A percentile compares a stretch with the other conserved stretches of the same genome.
phyloP scores from a whole-genome alignment of 306 rosid genomes.

The Begonia masoniana region DNA sequence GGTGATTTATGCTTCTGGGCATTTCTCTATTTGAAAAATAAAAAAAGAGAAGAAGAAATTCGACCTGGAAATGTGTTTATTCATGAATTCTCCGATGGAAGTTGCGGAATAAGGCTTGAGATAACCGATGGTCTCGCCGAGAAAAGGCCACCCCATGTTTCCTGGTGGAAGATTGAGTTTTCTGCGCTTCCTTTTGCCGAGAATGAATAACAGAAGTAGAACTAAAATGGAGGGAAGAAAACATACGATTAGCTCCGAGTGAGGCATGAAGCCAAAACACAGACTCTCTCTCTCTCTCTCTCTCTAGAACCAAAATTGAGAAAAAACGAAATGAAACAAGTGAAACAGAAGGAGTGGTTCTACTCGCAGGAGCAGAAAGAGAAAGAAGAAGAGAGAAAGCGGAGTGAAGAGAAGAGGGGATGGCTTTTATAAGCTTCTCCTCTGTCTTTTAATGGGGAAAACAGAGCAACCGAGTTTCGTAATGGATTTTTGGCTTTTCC shows the following conservation, averaged over 20 bases:
- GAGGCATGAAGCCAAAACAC: slow-evolving; percentile 27
- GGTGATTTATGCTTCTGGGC: neutral
- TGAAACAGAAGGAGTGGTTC: neutral
- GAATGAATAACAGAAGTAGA: slow-evolving; percentile 38
- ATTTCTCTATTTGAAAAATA: no score
- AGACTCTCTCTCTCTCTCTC: slow-evolving; percentile 1
- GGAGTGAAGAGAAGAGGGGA: slow-evolving; percentile 22
- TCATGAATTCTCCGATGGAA: slow-evolving; percentile 70
- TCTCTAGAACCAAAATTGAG: neutral
- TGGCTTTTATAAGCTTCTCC: slow-evolving; percentile 38
- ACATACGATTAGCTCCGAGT: slow-evolving; percentile 32
- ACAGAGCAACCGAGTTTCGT: slow-evolving; percentile 34
- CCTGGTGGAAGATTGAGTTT: slow-evolving; percentile 80
- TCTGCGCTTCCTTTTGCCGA: slow-evolving; percentile 41
- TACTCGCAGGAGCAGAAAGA: neutral
- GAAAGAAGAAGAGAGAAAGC: slow-evolving; percentile 15
- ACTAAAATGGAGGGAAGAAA: slow-evolving; percentile 47
- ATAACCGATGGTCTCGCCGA: slow-evolving; percentile 73
- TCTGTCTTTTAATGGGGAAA: slow-evolving; percentile 25
- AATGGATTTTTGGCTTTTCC: no score
- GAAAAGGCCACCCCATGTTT: slow-evolving; percentile 85
- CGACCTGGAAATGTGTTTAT: slow-evolving; percentile 71
- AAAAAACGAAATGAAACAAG: neutral
- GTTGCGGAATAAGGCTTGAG: slow-evolving; percentile 79
- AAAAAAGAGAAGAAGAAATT: neutral